Conservation (phyloP, 805 yeast species). For the Metschnikowia matae region DNA sequence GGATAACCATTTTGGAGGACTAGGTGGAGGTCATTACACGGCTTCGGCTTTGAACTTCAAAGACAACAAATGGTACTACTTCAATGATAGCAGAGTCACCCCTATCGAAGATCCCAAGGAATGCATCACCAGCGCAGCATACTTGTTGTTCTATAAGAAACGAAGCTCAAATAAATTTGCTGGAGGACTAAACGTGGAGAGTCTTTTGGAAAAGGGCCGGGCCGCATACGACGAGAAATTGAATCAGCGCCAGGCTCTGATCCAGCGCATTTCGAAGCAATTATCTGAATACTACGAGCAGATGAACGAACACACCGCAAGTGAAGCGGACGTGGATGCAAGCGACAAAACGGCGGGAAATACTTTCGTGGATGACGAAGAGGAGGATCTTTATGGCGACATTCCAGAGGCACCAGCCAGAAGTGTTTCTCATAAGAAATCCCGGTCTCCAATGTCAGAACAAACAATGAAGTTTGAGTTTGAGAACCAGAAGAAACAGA, state of each 20-base stretch:
- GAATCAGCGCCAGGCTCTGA: slow-evolving; percentile 33
- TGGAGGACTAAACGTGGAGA: slow-evolving; percentile 17
- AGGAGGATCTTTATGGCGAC: slow-evolving; percentile 11
- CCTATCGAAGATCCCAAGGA: slow-evolving; percentile 53
- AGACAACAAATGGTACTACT: slow-evolving; percentile 83
- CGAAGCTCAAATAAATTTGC: slow-evolving; percentile 28
- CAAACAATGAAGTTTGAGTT: slow-evolving; percentile 13
- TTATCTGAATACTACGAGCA: slow-evolving; percentile 14
- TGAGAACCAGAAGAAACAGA: slow-evolving; percentile 18
- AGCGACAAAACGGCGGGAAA: neutral
- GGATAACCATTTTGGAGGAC: slow-evolving; percentile 92
- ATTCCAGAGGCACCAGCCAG: slow-evolving; percentile 1
- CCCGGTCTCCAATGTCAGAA: slow-evolving; percentile 17
- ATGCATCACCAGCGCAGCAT: slow-evolving; percentile 74
- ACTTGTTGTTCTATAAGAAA: slow-evolving; percentile 76
- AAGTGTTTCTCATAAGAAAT: slow-evolving; percentile 12
- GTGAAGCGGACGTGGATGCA: slow-evolving; percentile 11
- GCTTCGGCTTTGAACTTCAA: slow-evolving; percentile 78
- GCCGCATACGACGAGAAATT: slow-evolving; percentile 39
- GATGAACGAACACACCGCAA: slow-evolving; percentile 14
- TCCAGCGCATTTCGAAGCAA: slow-evolving; percentile 10
- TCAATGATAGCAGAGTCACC: slow-evolving; percentile 77
- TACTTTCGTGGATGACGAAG: slow-evolving; percentile 3
- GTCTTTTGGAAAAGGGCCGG: slow-evolving; percentile 43
- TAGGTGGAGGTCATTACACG: slow-evolving; percentile 98